Conservation (phyloP, 1,284 basidiomycete species). For the Trichosporon faecale region DNA sequence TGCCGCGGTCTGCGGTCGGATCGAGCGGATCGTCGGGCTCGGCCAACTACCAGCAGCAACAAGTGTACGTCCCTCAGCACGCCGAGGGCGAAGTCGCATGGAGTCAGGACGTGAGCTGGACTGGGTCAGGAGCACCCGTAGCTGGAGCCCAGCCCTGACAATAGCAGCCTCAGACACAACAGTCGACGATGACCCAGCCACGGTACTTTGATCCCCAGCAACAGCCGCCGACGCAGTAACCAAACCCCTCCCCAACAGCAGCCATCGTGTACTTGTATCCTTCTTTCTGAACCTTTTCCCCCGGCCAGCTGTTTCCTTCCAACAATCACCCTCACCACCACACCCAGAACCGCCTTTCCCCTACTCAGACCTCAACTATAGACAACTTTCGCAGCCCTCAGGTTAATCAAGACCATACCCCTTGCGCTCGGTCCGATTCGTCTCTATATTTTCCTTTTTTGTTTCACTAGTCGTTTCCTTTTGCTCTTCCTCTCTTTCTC, state of each 20-base stretch:
- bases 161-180: slow-evolving; percentile 3
- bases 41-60: slow-evolving; percentile 17
- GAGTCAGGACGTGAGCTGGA: slow-evolving; percentile 29
- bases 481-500: not conserved
- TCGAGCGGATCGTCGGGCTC: slow-evolving; percentile 16
- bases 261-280: not conserved
- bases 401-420: not conserved
- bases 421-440: not conserved
- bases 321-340: not conserved
- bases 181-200: not conserved
- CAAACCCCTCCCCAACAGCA: too few species aligned
- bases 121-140: slow-evolving; percentile 18
- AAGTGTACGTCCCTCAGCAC: slow-evolving; percentile 18
- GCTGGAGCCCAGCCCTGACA: slow-evolving; percentile 25
- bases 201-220: slow-evolving; percentile 8
- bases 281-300: not conserved
- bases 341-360: not conserved
- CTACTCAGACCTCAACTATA: not conserved
- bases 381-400: not conserved
- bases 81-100: slow-evolving; percentile 24
- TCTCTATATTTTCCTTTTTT: not conserved
- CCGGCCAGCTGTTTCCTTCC: not conserved
- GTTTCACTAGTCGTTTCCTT: not conserved
- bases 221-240: not conserved
- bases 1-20: slow-evolving; percentile 28